Percentiles rank a stretch among this genome's conserved stretches.
These are phyloP conservation scores for Botrytis fabae DNA, from an alignment of 2,329 filamentous ascomycete species.

Conservation along the genomic window DNA sequence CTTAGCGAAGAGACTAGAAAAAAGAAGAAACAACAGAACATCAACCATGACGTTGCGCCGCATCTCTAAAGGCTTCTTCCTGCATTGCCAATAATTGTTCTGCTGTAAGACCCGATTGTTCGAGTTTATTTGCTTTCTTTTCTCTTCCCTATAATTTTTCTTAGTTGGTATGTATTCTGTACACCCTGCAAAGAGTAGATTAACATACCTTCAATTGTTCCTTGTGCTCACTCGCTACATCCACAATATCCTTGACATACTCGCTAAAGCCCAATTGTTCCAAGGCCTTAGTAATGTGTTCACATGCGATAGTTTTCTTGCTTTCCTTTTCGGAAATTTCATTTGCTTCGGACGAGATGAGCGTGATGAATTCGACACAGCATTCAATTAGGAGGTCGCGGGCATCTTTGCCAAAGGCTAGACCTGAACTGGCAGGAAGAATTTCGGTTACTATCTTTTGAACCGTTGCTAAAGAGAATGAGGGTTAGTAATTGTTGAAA, in stretches of 20 bases:
- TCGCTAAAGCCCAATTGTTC: conserved; percentile 90
- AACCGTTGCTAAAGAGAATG: conserved; percentile 55
- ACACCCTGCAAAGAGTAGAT: not conserved
- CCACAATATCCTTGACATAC: conserved; percentile 84
- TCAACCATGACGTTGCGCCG: conserved; percentile 45
- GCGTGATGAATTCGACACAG: conserved; percentile 98
- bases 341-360: conserved; percentile 98
- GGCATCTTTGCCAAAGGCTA: conserved; percentile 92
- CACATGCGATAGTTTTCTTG: conserved; percentile 98
- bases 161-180: conserved; percentile 19
- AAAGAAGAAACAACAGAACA: not conserved
- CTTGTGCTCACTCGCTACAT: conserved; percentile 88
- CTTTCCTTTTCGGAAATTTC: conserved; percentile 98
- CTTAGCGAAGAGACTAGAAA: conserved; percentile 10
- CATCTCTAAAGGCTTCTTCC: conserved; percentile 85
- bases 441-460: conserved; percentile 93
- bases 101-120: conserved; percentile 86
- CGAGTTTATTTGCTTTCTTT: conserved; percentile 96
- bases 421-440: conserved; percentile 70
- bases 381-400: conserved; percentile 96
- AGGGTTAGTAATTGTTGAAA: not conserved
- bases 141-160: conserved; percentile 69
- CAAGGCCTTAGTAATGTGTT: conserved; percentile 94
- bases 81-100: conserved; percentile 88
- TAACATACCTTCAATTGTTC: conserved; percentile 79